Conservation (phyloP, 495 filamentous ascomycete species). For the Cetradonia linearis region DNA sequence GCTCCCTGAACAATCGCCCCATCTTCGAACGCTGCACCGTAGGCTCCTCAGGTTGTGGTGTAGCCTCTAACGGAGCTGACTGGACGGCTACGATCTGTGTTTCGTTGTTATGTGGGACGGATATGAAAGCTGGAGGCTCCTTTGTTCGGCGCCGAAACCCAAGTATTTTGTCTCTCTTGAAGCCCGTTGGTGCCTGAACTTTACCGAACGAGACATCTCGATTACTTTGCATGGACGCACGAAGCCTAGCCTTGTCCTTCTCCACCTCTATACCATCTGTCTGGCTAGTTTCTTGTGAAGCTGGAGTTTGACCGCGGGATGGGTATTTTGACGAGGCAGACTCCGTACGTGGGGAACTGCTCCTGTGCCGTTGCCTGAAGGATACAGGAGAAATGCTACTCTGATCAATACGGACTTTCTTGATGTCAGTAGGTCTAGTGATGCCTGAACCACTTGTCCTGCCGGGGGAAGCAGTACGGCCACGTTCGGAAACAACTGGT, state of each 20-base stretch:
- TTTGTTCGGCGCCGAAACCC: constrained; percentile 17
- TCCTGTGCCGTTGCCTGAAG: constrained; percentile 1
- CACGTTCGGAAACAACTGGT: not conserved
- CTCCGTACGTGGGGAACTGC: not conserved
- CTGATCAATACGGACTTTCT: not conserved
- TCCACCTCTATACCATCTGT: constrained; percentile 1
- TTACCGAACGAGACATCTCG: constrained; percentile 1
- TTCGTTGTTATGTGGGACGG: constrained; percentile 5
- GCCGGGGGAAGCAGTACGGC: not conserved
- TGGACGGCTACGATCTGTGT: not conserved
- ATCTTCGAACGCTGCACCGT: constrained; percentile 8
- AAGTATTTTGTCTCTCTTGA: constrained; percentile 19
- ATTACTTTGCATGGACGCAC: not conserved
- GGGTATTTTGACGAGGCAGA: constrained; percentile 4
- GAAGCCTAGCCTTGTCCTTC: not conserved
- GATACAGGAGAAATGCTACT: not conserved
- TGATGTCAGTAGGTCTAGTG: not conserved
- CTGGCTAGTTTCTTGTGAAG: constrained; percentile 3
- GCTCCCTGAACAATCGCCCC: constrained; percentile 5
- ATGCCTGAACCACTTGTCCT: not conserved
- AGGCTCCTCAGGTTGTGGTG: not conserved
- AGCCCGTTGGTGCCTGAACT: constrained; percentile 5
- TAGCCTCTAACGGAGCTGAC: constrained; percentile 5
- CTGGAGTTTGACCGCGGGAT: not conserved
- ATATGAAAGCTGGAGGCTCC: constrained; percentile 13